phyloP scores from a whole-genome alignment of 2,329 filamentous ascomycete species.

The Penicillium decumbens region DNA sequence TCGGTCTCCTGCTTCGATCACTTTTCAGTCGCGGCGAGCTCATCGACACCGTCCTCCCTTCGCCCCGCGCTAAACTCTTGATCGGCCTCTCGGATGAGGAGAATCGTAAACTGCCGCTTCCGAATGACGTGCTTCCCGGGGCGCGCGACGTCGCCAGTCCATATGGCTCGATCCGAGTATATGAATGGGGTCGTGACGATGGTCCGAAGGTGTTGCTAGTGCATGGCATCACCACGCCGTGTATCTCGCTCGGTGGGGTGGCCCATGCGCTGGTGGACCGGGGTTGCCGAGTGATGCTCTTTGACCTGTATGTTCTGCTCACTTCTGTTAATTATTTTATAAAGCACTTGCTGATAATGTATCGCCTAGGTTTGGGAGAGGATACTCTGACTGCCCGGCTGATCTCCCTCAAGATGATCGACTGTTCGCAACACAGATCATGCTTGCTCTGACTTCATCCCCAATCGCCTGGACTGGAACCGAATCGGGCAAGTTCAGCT shows the following conservation, averaged over 20 bases:
- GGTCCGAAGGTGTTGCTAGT: constrained; percentile 70
- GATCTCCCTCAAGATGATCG: constrained; percentile 67
- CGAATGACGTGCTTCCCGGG: constrained; percentile 60
- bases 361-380: constrained; percentile 54
- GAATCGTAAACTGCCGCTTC: constrained; percentile 54
- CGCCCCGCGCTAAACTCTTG: constrained; percentile 36
- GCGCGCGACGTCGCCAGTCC: constrained; percentile 57
- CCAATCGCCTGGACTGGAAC: constrained; percentile 60
- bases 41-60: constrained; percentile 26
- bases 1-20: constrained; percentile 32
- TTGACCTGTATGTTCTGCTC: constrained; percentile 50
- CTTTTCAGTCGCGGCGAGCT: constrained; percentile 19
- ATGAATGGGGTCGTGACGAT: constrained; percentile 71
- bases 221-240: constrained; percentile 78
- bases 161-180: constrained; percentile 67
- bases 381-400: constrained; percentile 66
- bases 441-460: constrained; percentile 66
- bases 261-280: constrained; percentile 60
- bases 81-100: constrained; percentile 35
- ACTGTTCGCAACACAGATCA: constrained; percentile 68
- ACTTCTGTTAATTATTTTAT: not conserved
- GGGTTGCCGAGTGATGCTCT: constrained; percentile 74
- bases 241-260: constrained; percentile 62
- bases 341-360: not conserved
- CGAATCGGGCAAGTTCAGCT: constrained; percentile 54